A percentile compares a stretch with the other conserved stretches of the same genome.
Evolutionary conservation across 2,329 filamentous ascomycete genomes (phyloP).

Genomic region (Aspergillus transmontanensis): DNA sequence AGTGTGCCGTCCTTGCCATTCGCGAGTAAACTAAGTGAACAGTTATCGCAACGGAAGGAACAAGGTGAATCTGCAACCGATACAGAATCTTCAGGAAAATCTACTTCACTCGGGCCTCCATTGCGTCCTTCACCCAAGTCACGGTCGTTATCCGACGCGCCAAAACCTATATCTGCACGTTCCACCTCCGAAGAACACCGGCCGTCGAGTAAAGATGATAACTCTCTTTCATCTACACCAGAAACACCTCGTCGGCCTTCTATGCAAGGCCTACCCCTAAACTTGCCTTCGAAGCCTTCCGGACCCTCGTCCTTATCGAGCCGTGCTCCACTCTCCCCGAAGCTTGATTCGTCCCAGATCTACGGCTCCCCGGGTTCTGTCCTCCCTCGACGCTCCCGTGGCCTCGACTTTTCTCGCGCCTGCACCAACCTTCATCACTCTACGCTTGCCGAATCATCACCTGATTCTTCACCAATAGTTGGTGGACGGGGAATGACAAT

Average conservation of each 20-base stretch:
- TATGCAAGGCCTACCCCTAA: conserved; percentile 68
- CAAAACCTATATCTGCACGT: conserved; percentile 59
- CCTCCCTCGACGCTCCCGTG: conserved; percentile 83
- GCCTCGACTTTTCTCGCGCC: conserved; percentile 88
- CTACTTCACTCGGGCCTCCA: conserved; percentile 24
- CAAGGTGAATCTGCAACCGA: conserved; percentile 19
- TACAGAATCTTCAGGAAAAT: conserved; percentile 13
- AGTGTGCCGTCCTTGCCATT: conserved; percentile 26
- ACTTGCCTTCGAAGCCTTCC: conserved; percentile 61
- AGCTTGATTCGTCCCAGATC: conserved; percentile 79
- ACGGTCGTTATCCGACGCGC: conserved; percentile 68
- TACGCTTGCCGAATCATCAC: conserved; percentile 85
- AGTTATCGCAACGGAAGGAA: conserved; percentile 32
- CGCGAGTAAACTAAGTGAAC: conserved; percentile 42
- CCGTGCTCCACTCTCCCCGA: conserved; percentile 75
- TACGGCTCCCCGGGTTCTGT: conserved; percentile 88
- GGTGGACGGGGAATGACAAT: conserved; percentile 67
- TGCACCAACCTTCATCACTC: conserved; percentile 96
- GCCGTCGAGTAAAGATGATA: conserved; percentile 68
- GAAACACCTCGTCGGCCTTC: conserved; percentile 72
- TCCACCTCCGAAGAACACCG: conserved; percentile 58
- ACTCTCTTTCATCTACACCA: conserved; percentile 57
- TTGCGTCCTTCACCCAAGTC: conserved; percentile 51
- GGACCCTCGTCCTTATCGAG: conserved; percentile 56
- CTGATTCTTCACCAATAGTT: conserved; percentile 86